Base-by-base conservation (phyloP, 495 filamentous ascomycete species). In the Thozetella sp. region DNA sequence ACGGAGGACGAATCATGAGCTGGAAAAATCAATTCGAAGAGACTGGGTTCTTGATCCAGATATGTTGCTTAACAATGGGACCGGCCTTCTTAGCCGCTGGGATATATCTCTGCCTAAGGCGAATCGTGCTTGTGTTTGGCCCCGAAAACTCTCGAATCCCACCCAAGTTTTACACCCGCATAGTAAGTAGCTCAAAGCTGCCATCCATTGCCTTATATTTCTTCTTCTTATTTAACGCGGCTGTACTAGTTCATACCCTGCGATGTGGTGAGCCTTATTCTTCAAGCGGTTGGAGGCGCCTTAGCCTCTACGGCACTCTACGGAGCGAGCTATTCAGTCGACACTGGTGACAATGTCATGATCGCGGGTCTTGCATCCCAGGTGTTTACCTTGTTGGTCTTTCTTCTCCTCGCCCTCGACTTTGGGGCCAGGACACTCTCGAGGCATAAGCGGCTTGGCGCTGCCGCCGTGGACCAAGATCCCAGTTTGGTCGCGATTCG, bases 71-170 rank as follows among this genome's bases (percentile, higher is more conserved):
- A n/a, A 89, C 87, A n/a, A 82, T 90, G 54, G 88, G 73, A 3
- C 88, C 88, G 2, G 84, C 85, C 51, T 88, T 90, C 70, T 66
- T 90, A 27, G 76, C 83, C 26, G 88, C 82, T 1, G 84, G 81
- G 58, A 82, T 90, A 60, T 91, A 91, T 63, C 80, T 90, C 45
- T 88, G 83, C 67, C 76, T 75, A 19, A 76, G 82, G 0, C 77
- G 85, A 55, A 82, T 88, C 59, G 83, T 90, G 52, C 70, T 76
- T 56, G 75, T 81, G 25, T 86, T 84, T 70, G 88, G 85, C 56
- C 75, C 75, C 51, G 81, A 87, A 65, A 80, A 86, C 70, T 89
- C 86, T 1, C 73, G 86, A 25, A 79, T 90, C 60, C 75, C 66
- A 63, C 88, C 88, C 1, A 71, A 79, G 50, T 63, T 61, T 11